These are phyloP conservation scores for Tolypocladium cylindrosporum DNA, from an alignment of 2,329 filamentous ascomycete species.

Conservation along the genomic window DNA sequence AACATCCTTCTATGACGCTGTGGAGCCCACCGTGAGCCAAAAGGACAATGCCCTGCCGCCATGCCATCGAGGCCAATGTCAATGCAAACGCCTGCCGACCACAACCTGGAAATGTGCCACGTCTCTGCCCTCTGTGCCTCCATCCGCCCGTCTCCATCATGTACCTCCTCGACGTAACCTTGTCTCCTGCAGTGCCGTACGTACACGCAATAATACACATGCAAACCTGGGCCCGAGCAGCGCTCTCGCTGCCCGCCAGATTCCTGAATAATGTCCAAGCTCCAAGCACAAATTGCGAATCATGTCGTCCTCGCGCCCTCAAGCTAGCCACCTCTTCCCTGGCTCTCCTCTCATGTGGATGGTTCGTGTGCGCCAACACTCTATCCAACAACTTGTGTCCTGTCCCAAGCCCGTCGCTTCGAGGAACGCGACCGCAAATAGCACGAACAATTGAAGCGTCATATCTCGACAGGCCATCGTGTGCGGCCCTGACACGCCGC, in stretches of 20 bases:
- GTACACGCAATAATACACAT: neutral
- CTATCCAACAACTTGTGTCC: neutral
- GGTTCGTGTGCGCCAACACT: neutral
- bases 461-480: neutral
- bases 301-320: neutral
- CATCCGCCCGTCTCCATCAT: neutral
- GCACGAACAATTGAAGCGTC: neutral
- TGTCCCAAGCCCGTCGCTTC: neutral
- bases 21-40: neutral
- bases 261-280: neutral
- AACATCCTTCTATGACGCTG: conserved; percentile 11
- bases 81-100: conserved; percentile 3
- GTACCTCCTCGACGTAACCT: neutral
- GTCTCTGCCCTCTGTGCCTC: neutral
- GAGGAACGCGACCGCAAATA: neutral
- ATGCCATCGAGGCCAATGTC: conserved; percentile 1
- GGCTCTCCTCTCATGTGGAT: neutral
- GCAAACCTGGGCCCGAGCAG: neutral
- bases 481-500: neutral
- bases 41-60: neutral
- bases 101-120: neutral
- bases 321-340: neutral
- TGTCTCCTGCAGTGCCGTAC: neutral
- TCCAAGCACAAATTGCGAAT: neutral
- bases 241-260: neutral